These are phyloP conservation scores for Xerocomus tenax DNA, from an alignment of 1,284 basidiomycete genomes.

Conservation along the genomic window DNA sequence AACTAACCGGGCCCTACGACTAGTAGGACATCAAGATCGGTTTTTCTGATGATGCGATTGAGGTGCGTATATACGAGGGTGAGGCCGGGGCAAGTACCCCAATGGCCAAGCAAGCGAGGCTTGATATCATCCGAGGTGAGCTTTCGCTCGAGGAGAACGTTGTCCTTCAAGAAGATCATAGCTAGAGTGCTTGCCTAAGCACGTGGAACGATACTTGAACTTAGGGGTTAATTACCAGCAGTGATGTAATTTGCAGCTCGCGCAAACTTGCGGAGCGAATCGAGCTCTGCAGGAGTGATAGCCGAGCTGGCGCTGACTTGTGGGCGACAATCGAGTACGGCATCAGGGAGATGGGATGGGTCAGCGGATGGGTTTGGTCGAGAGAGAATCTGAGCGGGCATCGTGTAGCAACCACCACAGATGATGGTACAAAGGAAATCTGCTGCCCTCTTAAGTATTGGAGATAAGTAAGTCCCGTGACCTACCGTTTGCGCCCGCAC, in stretches of 20 bases:
- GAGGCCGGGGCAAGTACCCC: slow-evolving; percentile 74
- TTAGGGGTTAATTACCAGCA: slow-evolving; percentile 37
- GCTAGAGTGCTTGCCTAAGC: slow-evolving; percentile 32
- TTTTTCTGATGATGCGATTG: slow-evolving; percentile 64
- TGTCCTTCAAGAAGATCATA: slow-evolving; percentile 74
- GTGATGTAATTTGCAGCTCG: slow-evolving; percentile 59
- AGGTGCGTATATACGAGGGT: slow-evolving; percentile 73
- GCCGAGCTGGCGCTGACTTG: slow-evolving; percentile 37
- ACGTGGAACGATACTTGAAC: neutral
- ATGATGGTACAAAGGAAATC: neutral
- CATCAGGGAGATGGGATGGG: slow-evolving; percentile 49
- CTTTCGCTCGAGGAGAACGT: slow-evolving; percentile 58
- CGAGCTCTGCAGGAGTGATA: slow-evolving; percentile 43
- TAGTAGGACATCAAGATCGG: slow-evolving; percentile 53
- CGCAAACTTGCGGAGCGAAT: slow-evolving; percentile 46
- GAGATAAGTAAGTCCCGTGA: no score
- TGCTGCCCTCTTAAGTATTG: no score
- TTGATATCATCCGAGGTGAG: slow-evolving; percentile 67
- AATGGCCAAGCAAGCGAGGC: slow-evolving; percentile 67
- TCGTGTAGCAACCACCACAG: slow-evolving; percentile 21
- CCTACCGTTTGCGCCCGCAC: no score
- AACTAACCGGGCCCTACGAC: slow-evolving; percentile 59
- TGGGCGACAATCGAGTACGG: slow-evolving; percentile 40
- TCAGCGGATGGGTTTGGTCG: slow-evolving; percentile 58
- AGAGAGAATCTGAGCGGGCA: slow-evolving; percentile 51